A percentile compares a stretch with the other conserved stretches of the same genome.
phyloP scores from a whole-genome alignment of 148 eudicot species.

The Persicaria tinctoria region DNA sequence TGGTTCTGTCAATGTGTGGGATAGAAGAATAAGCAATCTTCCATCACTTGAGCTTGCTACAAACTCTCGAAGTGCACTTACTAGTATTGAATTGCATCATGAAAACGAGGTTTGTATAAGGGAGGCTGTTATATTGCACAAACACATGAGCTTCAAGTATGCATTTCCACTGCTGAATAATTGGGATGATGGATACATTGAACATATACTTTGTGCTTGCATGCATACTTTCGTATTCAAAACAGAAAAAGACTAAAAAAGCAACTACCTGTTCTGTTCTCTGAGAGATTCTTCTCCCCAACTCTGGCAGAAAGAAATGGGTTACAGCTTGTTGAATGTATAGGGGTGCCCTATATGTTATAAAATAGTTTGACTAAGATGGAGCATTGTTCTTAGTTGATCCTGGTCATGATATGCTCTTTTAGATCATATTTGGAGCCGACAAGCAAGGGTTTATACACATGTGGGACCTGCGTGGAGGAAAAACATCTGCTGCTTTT shows the following conservation, averaged over 20 bases:
- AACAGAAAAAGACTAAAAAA: not conserved
- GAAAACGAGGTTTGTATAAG: constrained; percentile 70
- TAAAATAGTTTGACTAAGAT: not conserved
- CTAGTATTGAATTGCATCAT: constrained; percentile 54
- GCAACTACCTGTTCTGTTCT: not conserved
- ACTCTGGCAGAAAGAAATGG: no score
- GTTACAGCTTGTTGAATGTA: no score
- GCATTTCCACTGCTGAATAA: not conserved
- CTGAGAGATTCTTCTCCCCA: not conserved
- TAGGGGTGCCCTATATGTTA: not conserved
- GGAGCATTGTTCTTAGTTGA: not conserved
- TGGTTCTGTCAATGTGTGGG: constrained; percentile 79
- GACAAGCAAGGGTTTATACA: constrained; percentile 62
- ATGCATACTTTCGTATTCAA: not conserved
- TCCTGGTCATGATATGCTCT: constrained; percentile 9
- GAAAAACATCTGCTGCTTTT: constrained; percentile 73
- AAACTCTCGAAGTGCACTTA: constrained; percentile 45
- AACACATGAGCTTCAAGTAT: not conserved
- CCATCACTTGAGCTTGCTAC: constrained; percentile 68
- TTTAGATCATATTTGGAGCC: constrained; percentile 69
- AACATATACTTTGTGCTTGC: not conserved
- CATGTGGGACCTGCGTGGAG: constrained; percentile 96
- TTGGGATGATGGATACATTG: not conserved
- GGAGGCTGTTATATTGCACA: not conserved
- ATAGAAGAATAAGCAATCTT: constrained; percentile 59